Base-by-base conservation (phyloP, 2,329 filamentous ascomycete genomes). In the Exophiala calicioides region DNA sequence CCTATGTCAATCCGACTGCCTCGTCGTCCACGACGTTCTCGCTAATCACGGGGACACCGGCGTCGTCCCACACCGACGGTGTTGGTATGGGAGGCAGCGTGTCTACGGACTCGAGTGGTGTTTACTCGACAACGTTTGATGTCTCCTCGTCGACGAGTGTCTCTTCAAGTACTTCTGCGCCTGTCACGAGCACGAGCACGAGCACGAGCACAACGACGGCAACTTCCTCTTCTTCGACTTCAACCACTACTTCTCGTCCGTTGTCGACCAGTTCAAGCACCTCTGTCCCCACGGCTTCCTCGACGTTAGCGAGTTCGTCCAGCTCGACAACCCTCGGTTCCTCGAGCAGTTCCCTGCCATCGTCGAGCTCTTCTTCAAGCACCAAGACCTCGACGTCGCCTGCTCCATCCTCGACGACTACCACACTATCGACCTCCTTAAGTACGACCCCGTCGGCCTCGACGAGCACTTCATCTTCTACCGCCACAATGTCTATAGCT, bases 41-140 rank as follows among this genome's bases (percentile, higher is more conserved):
- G 9, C 24, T 50, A 35, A 35, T 47, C 13, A 38, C 46, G 5
- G 43, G 45, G 21, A 50, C 51, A 12, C 44, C 43, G 13, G 39
- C 35, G 12, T 42, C 30, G n/a, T 50, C 44, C 5, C 19, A 43
- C 21, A 48, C 44, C 12, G 32, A 44, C 18, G 47, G 51, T 41
- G 37, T 40, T 21, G 46, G 37, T 5, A 33, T 49, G 42, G 50
- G 46, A 3, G 45, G 29, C 8, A 26, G 39, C 19, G 24, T 33
- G 12, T 38, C 24, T n/a, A 41, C 38, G 13, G 45, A 38, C 12
- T 37, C 42, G 12, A 43, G 40, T 27, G 45, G 24, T 27, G 19
- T 4, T 18, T 33, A 39, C n/a, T 34, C 46, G 15, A 21, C 30
- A 9, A 30, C n/a, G 8, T 27, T 29, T 13, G 3, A 4, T 29